Base-by-base conservation (phyloP, 1,139 yeast species). In the Yamadazyma atmosphaerica region DNA sequence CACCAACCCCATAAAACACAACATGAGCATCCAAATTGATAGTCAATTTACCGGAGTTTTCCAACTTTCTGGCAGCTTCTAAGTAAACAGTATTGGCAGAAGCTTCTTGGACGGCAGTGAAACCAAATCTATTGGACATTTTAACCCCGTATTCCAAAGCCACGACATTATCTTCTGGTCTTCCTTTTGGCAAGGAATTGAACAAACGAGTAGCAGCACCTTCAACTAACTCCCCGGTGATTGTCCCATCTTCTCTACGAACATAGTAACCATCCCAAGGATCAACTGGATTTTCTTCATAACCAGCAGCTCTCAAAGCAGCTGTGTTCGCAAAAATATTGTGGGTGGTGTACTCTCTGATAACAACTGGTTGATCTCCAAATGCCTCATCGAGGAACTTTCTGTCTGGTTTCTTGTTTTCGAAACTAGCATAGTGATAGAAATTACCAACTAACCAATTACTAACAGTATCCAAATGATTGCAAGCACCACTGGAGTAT, bases 221-320 rank as follows among this genome's bases (percentile, higher is more conserved):
- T 43, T 52, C 57, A 26, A 52, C 52, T 23, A 52, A 44, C 35
- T 52, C 57, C 8, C 57, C 57, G 8, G 57, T 52, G 34, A 52
- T 52, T 13, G 54, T 49, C 4, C 57, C 57, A 34, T 51, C 55
- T 30, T 50, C 55, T 32, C 55, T 41, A 32, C 57, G 42, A 26
- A 52, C 51, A 39, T 44, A 52, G 47, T 49, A 52, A 16, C 57
- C 57, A 37, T 51, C 57, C 53, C 55, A 50, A 12, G 57, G 57
- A 35, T 52, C 57, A 13, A 38, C 48, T 11, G 53, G 54, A 32
- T 51, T 44, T 19, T 52, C 56, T 28, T 52, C 56, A 38, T 52
- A 52, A 4, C 57, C 57, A 11, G 56, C 57, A 16, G 57, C 57
- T 38, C 52, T 49, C 40, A 52, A 43, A 24, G 57, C 57, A 10